A percentile compares a stretch with the other conserved stretches of the same genome.
phyloP scores from a whole-genome alignment of 768 basidiomycete genomes.

The Russula sp. region DNA sequence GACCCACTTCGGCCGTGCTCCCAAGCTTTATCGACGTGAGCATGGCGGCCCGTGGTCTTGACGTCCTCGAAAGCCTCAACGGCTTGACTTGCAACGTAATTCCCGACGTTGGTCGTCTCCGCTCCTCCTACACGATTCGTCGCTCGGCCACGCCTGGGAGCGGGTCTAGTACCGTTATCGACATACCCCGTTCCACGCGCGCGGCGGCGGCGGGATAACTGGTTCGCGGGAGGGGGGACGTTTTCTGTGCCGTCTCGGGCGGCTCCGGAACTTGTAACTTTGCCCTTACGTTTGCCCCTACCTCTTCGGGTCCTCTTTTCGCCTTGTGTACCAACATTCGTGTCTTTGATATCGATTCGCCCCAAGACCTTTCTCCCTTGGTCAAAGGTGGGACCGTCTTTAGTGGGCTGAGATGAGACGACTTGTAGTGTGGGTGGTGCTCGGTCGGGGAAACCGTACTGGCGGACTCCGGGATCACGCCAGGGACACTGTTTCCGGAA shows the following conservation, averaged over 20 bases:
- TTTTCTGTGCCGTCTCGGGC: slow-evolving; percentile 14
- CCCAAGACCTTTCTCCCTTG: not conserved
- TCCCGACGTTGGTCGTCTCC: not conserved
- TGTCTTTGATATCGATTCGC: not conserved
- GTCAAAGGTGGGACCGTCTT: slow-evolving; percentile 7
- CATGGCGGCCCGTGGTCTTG: not conserved
- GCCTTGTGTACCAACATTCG: not conserved
- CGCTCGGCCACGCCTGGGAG: slow-evolving; percentile 7
- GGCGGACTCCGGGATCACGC: not conserved
- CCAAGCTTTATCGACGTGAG: not conserved
- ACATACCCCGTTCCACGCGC: not conserved
- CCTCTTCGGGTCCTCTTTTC: slow-evolving; percentile 5
- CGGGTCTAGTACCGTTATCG: not conserved
- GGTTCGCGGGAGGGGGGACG: slow-evolving; percentile 6
- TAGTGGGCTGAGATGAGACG: not conserved
- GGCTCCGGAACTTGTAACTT: not conserved
- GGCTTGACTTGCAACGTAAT: not conserved
- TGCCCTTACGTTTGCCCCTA: slow-evolving; percentile 12
- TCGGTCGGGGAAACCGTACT: not conserved
- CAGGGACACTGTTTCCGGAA: not conserved
- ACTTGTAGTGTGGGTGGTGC: not conserved
- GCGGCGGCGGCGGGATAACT: slow-evolving; percentile 2
- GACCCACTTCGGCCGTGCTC: not conserved
- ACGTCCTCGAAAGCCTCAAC: not conserved
- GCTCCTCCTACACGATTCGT: not conserved